phyloP scores from a whole-genome alignment of 225 moss, liverwort and hornwort species.

The Pseudisothecium myosuroides region DNA sequence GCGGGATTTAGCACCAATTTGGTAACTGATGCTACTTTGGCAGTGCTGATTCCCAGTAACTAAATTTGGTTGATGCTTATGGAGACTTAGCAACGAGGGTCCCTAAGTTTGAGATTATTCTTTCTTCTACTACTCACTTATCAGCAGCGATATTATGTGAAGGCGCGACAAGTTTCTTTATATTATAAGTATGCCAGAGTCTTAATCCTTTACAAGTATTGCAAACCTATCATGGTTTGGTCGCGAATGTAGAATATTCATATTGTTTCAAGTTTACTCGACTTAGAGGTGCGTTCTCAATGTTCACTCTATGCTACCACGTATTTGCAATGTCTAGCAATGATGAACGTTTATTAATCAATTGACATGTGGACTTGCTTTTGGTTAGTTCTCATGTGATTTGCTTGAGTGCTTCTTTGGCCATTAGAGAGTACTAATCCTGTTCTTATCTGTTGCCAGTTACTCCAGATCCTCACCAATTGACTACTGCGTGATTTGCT shows the following conservation, averaged over 20 bases:
- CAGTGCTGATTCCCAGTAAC: neutral
- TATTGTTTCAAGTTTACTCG: constrained; percentile 1
- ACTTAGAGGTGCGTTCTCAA: constrained; percentile 26
- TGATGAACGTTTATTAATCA: neutral
- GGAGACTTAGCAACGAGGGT: neutral
- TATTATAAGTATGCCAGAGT: neutral
- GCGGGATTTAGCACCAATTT: neutral
- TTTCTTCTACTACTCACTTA: neutral
- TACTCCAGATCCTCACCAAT: neutral
- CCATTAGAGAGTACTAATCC: neutral
- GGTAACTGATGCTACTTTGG: neutral
- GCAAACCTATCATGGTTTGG: neutral
- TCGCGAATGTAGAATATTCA: neutral
- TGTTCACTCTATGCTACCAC: neutral
- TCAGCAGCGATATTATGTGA: neutral
- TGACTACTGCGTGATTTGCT: neutral
- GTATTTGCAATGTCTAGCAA: neutral
- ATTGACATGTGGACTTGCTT: neutral
- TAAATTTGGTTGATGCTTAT: neutral
- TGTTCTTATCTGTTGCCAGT: neutral
- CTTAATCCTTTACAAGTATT: neutral
- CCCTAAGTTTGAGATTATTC: neutral
- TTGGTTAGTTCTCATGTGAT: neutral
- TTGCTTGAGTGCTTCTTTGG: neutral
- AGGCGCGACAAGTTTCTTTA: neutral